Base-by-base conservation (phyloP, 768 basidiomycete species). In the Atractiella rhizophila region DNA sequence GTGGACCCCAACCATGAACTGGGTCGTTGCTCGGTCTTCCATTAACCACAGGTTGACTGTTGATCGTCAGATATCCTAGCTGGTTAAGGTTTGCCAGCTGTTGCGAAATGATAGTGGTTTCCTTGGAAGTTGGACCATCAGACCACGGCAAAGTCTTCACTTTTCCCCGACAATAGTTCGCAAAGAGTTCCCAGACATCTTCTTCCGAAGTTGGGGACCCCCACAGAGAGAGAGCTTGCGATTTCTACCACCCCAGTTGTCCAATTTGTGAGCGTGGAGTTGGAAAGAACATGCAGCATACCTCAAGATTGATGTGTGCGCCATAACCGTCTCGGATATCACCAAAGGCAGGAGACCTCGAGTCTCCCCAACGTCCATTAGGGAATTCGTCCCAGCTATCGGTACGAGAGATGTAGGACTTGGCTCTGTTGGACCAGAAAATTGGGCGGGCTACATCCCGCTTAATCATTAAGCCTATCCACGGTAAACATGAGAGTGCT, bases 361-460 rank as follows among this genome's bases (percentile, higher is more conserved):
- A 74, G 62, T 91, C 88, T 52, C 86, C 88, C 56, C 88, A 96
- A 50, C 91, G 82, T 46, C 91, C 91, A 59, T 98, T 98, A 30
- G 91, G 91, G 59, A 94, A 98, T 36, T 55, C 52, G 56, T 98
- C 91, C 91, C 91, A 98, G 55, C 91, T 81, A 57, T 91, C 85
- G 12, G 91, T 96, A 40, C 88, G 76, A 7, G 80, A 80, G 34
- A 96, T 65, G 57, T 96, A 96, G 1, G 85, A 91, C 55, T 85
- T 78, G 28, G 83, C 70, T 28, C 88, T 68, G 62, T 98, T 96
- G 11, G 91, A 83, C 86, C 88, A 96, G 65, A 96, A 96, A 55
- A 98, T 96, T 3, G 91, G 91, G 26, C 91, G 76, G 48, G 88
- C n/a, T n/a, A n/a, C n/a, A n/a, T n/a, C n/a, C n/a, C n/a, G n/a